A percentile compares a stretch with the other conserved stretches of the same genome.
These are phyloP conservation scores for Cystofilobasidium ferigula DNA, from an alignment of 768 basidiomycete species.

Conservation along the genomic window DNA sequence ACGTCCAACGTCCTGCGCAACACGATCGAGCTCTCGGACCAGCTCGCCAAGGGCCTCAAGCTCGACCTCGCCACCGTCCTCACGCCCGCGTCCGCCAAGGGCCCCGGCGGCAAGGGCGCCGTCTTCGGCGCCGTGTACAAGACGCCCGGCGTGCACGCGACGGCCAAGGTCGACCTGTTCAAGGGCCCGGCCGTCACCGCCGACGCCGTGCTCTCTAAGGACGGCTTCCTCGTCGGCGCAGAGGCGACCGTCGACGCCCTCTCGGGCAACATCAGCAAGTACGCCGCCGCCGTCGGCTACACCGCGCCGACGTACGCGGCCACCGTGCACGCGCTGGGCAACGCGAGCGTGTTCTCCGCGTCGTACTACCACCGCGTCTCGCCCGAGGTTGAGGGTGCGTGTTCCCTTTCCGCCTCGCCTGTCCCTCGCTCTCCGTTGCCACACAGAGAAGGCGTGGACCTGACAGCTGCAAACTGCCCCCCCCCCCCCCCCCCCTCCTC, in stretches of 20 bases:
- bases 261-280: conserved; percentile 80
- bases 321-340: conserved; percentile 86
- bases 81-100: conserved; percentile 46
- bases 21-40: conserved; percentile 88
- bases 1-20: conserved; percentile 85
- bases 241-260: conserved; percentile 95
- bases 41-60: conserved; percentile 95
- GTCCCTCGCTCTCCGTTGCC: too few species aligned
- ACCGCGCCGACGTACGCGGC: conserved; percentile 82
- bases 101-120: conserved; percentile 66
- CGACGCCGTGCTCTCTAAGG: conserved; percentile 86
- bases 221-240: conserved; percentile 92
- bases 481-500: too few species aligned
- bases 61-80: conserved; percentile 75
- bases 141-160: conserved; percentile 88
- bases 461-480: too few species aligned
- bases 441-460: too few species aligned
- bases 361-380: conserved; percentile 97
- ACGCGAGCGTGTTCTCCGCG: conserved; percentile 74
- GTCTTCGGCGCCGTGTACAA: conserved; percentile 79
- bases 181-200: conserved; percentile 97
- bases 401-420: too few species aligned
- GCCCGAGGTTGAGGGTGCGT: conserved; percentile 81
- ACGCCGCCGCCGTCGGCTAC: conserved; percentile 84
- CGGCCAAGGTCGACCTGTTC: conserved; percentile 82